These are phyloP conservation scores for Hypoxylon rickii DNA, from an alignment of 495 filamentous ascomycete genomes.

Conservation along the genomic window DNA sequence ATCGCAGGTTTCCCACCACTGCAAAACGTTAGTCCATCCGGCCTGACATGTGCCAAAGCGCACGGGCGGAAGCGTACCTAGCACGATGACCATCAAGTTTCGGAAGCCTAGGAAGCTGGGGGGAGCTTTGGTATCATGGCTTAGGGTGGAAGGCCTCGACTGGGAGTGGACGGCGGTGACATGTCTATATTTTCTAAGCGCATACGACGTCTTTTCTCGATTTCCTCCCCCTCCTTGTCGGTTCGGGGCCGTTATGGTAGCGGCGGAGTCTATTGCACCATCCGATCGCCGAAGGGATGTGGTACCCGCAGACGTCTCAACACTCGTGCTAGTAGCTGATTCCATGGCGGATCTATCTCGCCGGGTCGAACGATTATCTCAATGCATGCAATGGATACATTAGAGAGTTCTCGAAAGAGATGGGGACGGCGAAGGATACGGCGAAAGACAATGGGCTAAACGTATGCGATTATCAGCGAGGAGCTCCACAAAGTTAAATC, in stretches of 20 bases:
- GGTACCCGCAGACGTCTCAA: conserved; percentile 20
- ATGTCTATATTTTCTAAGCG: conserved; percentile 76
- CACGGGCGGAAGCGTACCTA: conserved; percentile 60
- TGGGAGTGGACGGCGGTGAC: conserved; percentile 80
- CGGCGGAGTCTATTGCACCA: conserved; percentile 2
- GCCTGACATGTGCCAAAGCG: neutral
- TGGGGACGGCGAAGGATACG: neutral
- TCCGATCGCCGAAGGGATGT: conserved; percentile 25
- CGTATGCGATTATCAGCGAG: conserved; percentile 10
- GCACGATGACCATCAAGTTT: conserved; percentile 93
- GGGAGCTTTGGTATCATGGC: conserved; percentile 70
- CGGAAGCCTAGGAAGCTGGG: conserved; percentile 92
- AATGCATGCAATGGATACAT: neutral
- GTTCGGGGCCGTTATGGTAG: neutral
- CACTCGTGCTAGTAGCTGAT: conserved; percentile 34
- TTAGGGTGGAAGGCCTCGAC: conserved; percentile 76
- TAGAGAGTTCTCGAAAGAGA: neutral
- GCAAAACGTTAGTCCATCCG: conserved; percentile 7
- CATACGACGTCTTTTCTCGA: conserved; percentile 20
- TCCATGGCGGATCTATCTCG: conserved; percentile 24
- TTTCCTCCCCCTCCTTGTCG: neutral
- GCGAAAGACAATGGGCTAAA: neutral
- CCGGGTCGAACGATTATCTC: conserved; percentile 1
- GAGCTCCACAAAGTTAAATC: conserved; percentile 3
- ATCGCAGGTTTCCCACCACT: conserved; percentile 90